Percentiles rank a stretch among this genome's conserved stretches.
These are phyloP conservation scores for Teratosphaeria nubilosa DNA, from an alignment of 2,329 filamentous ascomycete species.

Conservation along the genomic window DNA sequence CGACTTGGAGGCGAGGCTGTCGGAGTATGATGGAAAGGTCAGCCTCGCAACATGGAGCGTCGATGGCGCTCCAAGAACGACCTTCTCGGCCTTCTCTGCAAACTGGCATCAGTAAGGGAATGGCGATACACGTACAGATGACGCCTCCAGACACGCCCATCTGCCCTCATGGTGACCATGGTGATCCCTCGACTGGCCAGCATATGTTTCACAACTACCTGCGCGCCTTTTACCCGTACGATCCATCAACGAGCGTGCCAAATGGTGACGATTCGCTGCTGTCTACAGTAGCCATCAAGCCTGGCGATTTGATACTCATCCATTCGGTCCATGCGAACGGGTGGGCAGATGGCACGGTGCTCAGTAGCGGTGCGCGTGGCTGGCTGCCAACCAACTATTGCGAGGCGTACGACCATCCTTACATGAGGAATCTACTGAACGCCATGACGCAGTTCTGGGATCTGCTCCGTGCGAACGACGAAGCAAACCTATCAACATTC, in stretches of 20 bases:
- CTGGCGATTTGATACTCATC: slow-evolving; percentile 85
- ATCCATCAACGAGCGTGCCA: slow-evolving; percentile 67
- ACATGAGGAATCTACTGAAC: slow-evolving; percentile 75
- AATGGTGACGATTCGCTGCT: slow-evolving; percentile 52
- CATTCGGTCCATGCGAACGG: slow-evolving; percentile 97
- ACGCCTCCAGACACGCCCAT: slow-evolving; percentile 12
- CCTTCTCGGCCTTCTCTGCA: not conserved
- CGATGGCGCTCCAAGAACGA: not conserved
- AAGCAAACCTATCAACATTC: slow-evolving; percentile 68
- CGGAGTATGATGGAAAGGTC: not conserved
- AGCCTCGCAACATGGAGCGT: not conserved
- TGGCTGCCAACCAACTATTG: slow-evolving; percentile 99
- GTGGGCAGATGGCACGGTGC: slow-evolving; percentile 90
- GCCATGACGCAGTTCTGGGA: slow-evolving; percentile 91
- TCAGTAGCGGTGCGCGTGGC: slow-evolving; percentile 75
- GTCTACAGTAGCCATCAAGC: slow-evolving; percentile 74
- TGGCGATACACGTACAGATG: slow-evolving; percentile 4
- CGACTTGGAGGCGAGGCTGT: not conserved
- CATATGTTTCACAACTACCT: slow-evolving; percentile 88
- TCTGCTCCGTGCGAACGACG: slow-evolving; percentile 55
- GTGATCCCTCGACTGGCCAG: slow-evolving; percentile 17
- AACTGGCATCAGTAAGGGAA: not conserved
- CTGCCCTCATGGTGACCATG: not conserved
- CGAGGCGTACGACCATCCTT: slow-evolving; percentile 81
- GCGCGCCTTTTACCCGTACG: slow-evolving; percentile 86